Conservation (phyloP, 176 grass and related monocot genomes). For the Luzula sylvatica region DNA sequence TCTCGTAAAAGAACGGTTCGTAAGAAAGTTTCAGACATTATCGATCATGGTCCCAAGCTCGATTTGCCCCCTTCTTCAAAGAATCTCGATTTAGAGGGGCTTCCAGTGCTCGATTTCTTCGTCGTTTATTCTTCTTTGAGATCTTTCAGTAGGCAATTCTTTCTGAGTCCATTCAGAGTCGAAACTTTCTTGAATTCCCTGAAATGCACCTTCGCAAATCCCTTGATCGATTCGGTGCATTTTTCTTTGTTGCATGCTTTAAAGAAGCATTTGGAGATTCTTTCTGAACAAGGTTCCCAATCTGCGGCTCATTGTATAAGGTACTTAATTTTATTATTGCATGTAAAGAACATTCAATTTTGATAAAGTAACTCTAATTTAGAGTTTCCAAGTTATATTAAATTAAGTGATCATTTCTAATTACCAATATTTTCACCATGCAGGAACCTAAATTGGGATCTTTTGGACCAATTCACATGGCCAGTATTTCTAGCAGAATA, state of each 20-base stretch:
- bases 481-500: slow-evolving; percentile 90
- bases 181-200: slow-evolving; percentile 58
- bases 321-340: slow-evolving; percentile 26
- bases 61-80: slow-evolving; percentile 65
- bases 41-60: slow-evolving; percentile 31
- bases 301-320: slow-evolving; percentile 67
- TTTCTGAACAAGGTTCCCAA: slow-evolving; percentile 62
- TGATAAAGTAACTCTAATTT: background rate
- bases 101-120: slow-evolving; percentile 70
- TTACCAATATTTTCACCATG: slow-evolving; percentile 22
- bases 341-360: background rate
- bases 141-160: slow-evolving; percentile 62
- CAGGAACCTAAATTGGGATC: slow-evolving; percentile 97
- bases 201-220: slow-evolving; percentile 30
- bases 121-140: slow-evolving; percentile 81
- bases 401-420: slow-evolving; percentile 8
- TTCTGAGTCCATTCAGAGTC: slow-evolving; percentile 60
- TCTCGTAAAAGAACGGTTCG: slow-evolving; percentile 26
- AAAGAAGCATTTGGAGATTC: slow-evolving; percentile 57
- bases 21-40: slow-evolving; percentile 19
- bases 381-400: background rate
- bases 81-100: slow-evolving; percentile 44
- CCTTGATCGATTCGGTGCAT: slow-evolving; percentile 88
- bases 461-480: slow-evolving; percentile 89
- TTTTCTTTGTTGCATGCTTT: slow-evolving; percentile 65